Evolutionary conservation across 768 basidiomycete genomes (phyloP).

Genomic region (Strobilomyces dryophilus): DNA sequence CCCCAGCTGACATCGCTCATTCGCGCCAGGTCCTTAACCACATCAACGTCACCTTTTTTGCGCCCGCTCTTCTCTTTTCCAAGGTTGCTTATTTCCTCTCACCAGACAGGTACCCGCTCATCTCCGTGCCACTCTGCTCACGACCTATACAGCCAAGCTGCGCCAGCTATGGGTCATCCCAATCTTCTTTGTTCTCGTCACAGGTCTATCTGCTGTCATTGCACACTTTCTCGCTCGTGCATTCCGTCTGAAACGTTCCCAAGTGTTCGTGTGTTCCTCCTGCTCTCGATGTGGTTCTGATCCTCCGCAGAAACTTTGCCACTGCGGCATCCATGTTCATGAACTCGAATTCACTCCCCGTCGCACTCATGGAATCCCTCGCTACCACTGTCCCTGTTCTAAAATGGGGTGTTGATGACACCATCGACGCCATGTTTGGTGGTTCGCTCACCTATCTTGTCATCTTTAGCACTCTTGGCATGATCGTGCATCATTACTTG

Average conservation of each 20-base stretch:
- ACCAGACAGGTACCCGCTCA: conserved; percentile 47
- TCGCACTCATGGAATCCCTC: conserved; percentile 90
- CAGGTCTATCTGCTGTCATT: conserved; percentile 62
- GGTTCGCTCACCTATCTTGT: conserved; percentile 88
- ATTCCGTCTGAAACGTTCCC: conserved; percentile 67
- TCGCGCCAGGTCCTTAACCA: conserved; percentile 64
- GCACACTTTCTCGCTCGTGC: conserved; percentile 60
- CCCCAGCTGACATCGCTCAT: neutral
- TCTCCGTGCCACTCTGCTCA: neutral
- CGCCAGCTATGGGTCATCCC: conserved; percentile 83
- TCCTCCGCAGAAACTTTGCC: conserved; percentile 56
- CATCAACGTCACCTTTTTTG: conserved; percentile 87
- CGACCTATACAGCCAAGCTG: conserved; percentile 52
- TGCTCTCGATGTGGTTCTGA: neutral
- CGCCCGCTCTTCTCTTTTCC: conserved; percentile 82
- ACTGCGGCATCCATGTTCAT: conserved; percentile 85
- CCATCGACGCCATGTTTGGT: conserved; percentile 84
- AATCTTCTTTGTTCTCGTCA: conserved; percentile 78
- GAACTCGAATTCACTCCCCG: conserved; percentile 94
- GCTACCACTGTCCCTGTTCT: conserved; percentile 78
- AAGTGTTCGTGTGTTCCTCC: conserved; percentile 51
- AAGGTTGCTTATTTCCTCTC: conserved; percentile 93
- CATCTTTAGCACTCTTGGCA: conserved; percentile 90
- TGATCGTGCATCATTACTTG: conserved; percentile 62
- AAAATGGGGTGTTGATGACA: conserved; percentile 80